A percentile compares a stretch with the other conserved stretches of the same genome.
Evolutionary conservation across 768 basidiomycete species (phyloP).

Genomic region (Aureoboletus auriporus): DNA sequence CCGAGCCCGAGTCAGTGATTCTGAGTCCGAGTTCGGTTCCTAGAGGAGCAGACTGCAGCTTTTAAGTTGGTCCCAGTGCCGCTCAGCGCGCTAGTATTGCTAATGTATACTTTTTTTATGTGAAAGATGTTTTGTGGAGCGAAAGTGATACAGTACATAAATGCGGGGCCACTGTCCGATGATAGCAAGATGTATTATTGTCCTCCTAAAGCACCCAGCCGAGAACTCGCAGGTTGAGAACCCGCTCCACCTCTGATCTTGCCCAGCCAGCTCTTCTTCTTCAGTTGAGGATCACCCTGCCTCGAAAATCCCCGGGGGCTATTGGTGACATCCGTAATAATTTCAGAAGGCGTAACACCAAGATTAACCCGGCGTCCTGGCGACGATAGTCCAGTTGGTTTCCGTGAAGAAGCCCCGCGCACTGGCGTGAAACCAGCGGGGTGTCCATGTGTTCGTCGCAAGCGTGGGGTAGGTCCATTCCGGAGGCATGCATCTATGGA

Average conservation of each 20-base stretch:
- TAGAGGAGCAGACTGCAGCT: no score
- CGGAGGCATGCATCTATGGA: conserved; percentile 33
- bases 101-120: no score
- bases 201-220: conserved; percentile 20
- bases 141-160: no score
- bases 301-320: conserved; percentile 42
- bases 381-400: conserved; percentile 32
- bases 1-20: no score
- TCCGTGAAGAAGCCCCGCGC: conserved; percentile 45
- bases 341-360: conserved; percentile 31
- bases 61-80: no score
- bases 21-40: no score
- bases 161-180: not conserved
- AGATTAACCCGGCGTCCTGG: conserved; percentile 46
- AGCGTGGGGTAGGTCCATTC: conserved; percentile 52
- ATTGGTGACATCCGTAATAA: conserved; percentile 63
- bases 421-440: conserved; percentile 74
- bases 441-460: conserved; percentile 52
- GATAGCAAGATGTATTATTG: conserved; percentile 17
- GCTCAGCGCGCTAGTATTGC: no score
- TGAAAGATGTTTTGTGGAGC: no score
- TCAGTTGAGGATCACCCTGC: conserved; percentile 24
- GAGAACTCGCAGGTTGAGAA: conserved; percentile 18
- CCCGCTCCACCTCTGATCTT: conserved; percentile 52
- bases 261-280: conserved; percentile 67